These are phyloP conservation scores for Cytidiella melzeri DNA, from an alignment of 768 basidiomycete genomes.

Conservation along the genomic window DNA sequence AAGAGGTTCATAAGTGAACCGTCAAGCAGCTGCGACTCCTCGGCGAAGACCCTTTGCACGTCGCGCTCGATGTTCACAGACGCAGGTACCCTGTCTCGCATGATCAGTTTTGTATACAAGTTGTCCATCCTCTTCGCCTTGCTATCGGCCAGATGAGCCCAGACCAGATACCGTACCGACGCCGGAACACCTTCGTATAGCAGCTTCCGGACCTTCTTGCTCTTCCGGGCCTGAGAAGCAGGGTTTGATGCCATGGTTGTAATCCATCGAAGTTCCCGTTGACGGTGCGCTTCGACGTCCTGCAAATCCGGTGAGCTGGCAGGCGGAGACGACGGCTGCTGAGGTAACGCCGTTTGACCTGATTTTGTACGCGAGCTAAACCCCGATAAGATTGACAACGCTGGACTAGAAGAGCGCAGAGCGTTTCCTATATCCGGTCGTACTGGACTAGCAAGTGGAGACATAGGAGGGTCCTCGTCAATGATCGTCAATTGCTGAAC, in stretches of 20 bases:
- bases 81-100: constrained; percentile 44
- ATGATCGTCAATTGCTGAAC: constrained; percentile 15
- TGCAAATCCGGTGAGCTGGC: constrained; percentile 1
- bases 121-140: constrained; percentile 64
- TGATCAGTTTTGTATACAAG: constrained; percentile 59
- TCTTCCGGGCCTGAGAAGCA: constrained; percentile 63
- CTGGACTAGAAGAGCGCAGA: constrained; percentile 26
- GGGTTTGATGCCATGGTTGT: constrained; percentile 48
- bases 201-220: constrained; percentile 72
- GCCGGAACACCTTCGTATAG: constrained; percentile 74
- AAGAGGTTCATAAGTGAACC: constrained; percentile 44
- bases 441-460: constrained; percentile 16
- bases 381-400: constrained; percentile 23
- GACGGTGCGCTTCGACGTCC: constrained; percentile 54
- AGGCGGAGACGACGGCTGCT: background rate
- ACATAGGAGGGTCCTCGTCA: constrained; percentile 46
- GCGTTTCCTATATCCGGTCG: constrained; percentile 13
- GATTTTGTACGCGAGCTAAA: constrained; percentile 11
- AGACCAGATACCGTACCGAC: constrained; percentile 78
- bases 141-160: constrained; percentile 76
- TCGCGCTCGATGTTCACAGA: constrained; percentile 56
- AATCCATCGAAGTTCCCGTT: constrained; percentile 77
- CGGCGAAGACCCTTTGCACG: constrained; percentile 45
- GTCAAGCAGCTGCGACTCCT: constrained; percentile 52
- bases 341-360: background rate